phyloP scores from a whole-genome alignment of 306 rosid species.

The Begonia peltatifolia region DNA sequence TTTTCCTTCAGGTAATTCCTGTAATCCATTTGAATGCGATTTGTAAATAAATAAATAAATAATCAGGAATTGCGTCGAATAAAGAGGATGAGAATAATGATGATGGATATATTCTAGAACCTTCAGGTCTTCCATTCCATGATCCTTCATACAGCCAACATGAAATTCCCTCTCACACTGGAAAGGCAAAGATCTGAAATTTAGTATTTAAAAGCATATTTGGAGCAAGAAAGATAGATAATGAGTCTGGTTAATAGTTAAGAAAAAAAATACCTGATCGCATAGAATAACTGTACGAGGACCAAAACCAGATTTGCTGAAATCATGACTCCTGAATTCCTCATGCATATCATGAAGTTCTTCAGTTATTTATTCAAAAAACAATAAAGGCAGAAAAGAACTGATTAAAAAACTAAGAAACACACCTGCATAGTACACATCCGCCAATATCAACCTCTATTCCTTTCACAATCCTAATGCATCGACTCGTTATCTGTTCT shows the following conservation, averaged over 20 bases:
- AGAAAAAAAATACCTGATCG: constrained; percentile 50
- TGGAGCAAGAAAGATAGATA: neutral
- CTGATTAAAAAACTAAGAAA: neutral
- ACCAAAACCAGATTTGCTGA: constrained; percentile 40
- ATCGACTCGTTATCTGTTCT: constrained; percentile 54
- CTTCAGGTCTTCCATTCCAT: constrained; percentile 41
- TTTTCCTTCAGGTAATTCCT: constrained; percentile 60
- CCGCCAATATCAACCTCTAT: constrained; percentile 50
- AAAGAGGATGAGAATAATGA: neutral
- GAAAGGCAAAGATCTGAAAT: constrained; percentile 1
- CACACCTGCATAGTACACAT: constrained; percentile 67
- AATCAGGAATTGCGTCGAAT: neutral
- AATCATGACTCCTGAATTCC: constrained; percentile 39
- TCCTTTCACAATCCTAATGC: constrained; percentile 66
- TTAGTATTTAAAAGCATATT: constrained; percentile 1
- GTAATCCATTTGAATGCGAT: constrained; percentile 7
- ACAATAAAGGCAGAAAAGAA: neutral
- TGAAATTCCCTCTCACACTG: constrained; percentile 87
- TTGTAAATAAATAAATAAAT: neutral
- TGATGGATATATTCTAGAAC: constrained; percentile 15
- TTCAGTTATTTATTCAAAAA: neutral
- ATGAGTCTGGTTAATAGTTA: neutral
- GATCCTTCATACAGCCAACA: constrained; percentile 63
- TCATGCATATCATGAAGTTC: neutral
- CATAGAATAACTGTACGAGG: constrained; percentile 61